Evolutionary conservation across 129 eudicot genomes (phyloP).

Genomic region (Ambrosia artemisiifolia): DNA sequence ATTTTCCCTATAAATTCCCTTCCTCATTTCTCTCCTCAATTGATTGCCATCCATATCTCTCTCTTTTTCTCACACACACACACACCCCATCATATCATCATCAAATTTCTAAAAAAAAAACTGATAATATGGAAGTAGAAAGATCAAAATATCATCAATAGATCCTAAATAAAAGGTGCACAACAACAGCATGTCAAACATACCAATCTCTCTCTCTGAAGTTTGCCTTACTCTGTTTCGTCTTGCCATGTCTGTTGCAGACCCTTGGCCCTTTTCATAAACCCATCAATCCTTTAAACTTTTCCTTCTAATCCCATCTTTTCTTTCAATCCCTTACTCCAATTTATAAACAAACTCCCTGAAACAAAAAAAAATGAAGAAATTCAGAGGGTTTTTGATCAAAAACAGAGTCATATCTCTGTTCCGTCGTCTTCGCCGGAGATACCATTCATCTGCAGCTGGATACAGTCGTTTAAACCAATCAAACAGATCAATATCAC

Average conservation of each 20-base stretch:
- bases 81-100: constrained; percentile 2
- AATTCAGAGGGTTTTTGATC: constrained; percentile 53
- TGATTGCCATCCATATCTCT: constrained; percentile 1
- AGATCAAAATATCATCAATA: not conserved
- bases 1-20: constrained; percentile 13
- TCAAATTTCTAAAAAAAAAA: not conserved
- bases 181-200: constrained; percentile 43
- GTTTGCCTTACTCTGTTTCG: constrained; percentile 58
- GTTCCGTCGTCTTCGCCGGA: constrained; percentile 43
- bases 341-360: not conserved
- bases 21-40: not conserved
- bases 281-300: not conserved
- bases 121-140: constrained; percentile 3
- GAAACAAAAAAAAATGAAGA: constrained; percentile 42
- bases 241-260: constrained; percentile 58
- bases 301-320: not conserved
- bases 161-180: not conserved
- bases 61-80: not conserved
- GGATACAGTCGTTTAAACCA: constrained; percentile 33
- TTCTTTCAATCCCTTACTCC: not conserved
- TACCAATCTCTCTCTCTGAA: constrained; percentile 69
- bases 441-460: constrained; percentile 5
- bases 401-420: constrained; percentile 48
- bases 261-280: constrained; percentile 84
- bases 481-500: constrained; percentile 9